Conservation (phyloP, 1,139 yeast species). For the Zygoascus sp. region DNA sequence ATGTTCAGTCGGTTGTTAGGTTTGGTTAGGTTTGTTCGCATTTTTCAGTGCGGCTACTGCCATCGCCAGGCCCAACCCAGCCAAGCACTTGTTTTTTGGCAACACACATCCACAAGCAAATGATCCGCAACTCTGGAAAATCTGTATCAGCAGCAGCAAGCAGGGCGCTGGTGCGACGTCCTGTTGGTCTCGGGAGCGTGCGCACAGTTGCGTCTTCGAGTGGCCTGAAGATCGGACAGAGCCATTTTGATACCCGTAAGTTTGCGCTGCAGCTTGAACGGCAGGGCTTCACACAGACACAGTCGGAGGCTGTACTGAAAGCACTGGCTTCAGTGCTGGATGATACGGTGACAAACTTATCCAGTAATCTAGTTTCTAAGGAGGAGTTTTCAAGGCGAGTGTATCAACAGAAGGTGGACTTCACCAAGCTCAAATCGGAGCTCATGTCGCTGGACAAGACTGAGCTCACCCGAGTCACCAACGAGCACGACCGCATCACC, state of each 20-base stretch:
- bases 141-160: not conserved
- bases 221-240: conserved; percentile 24
- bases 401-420: conserved; percentile 93
- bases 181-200: conserved; percentile 8
- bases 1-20: not conserved
- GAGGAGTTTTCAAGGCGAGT: conserved; percentile 79
- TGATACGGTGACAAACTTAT: conserved; percentile 73
- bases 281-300: conserved; percentile 69
- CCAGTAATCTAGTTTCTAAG: conserved; percentile 72
- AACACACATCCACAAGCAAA: not conserved
- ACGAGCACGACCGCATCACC: conserved; percentile 81
- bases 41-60: not conserved
- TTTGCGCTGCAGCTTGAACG: conserved; percentile 64
- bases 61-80: not conserved
- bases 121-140: not conserved
- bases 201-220: conserved; percentile 1
- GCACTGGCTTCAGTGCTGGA: conserved; percentile 73
- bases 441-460: conserved; percentile 81
- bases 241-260: conserved; percentile 69
- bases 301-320: conserved; percentile 75
- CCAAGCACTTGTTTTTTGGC: not conserved
- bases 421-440: conserved; percentile 90
- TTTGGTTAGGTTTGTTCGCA: not conserved
- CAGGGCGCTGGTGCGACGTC: not conserved
- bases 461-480: conserved; percentile 74